Evolutionary conservation across 179 eudicot species (phyloP).

Genomic region (Carnegiea gigantea): DNA sequence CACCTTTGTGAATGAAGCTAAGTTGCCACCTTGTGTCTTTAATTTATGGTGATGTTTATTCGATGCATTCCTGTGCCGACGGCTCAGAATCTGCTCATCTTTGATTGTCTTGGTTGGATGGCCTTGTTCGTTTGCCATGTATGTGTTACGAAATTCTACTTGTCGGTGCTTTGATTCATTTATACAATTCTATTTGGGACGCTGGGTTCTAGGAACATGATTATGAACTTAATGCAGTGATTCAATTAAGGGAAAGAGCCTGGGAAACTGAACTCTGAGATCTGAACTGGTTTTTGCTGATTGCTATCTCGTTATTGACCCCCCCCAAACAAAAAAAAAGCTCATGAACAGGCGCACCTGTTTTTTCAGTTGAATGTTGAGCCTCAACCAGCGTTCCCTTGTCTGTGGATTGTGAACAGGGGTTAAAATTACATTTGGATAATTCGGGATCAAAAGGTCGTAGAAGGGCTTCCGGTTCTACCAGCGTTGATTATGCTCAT

Average conservation of each 20-base stretch:
- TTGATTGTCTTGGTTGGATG: too few relatives aligned
- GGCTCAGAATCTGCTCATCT: too few relatives aligned
- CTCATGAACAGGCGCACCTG: too few relatives aligned
- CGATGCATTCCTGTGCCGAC: neutral
- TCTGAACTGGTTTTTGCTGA: neutral
- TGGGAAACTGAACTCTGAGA: neutral
- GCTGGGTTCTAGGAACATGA: neutral
- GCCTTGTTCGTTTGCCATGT: neutral
- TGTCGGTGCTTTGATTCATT: neutral
- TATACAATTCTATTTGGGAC: neutral
- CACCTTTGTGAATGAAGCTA: neutral
- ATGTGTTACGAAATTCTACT: neutral
- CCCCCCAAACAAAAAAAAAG: too few relatives aligned
- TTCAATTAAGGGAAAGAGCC: neutral
- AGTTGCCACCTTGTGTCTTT: neutral
- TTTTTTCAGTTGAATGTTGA: too few relatives aligned
- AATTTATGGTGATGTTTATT: neutral
- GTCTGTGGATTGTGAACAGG: constrained; percentile 37
- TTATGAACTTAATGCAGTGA: too few relatives aligned
- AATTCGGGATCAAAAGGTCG: constrained; percentile 44
- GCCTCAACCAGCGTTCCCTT: neutral
- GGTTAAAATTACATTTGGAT: constrained; percentile 67
- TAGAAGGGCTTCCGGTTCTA: constrained; percentile 41
- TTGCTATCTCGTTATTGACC: neutral
- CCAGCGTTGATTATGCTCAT: constrained; percentile 51